Evolutionary conservation across 805 yeast species (phyloP), one percentile per base, ranked within the genome.

Genomic region (Clavispora vitiphila): DNA sequence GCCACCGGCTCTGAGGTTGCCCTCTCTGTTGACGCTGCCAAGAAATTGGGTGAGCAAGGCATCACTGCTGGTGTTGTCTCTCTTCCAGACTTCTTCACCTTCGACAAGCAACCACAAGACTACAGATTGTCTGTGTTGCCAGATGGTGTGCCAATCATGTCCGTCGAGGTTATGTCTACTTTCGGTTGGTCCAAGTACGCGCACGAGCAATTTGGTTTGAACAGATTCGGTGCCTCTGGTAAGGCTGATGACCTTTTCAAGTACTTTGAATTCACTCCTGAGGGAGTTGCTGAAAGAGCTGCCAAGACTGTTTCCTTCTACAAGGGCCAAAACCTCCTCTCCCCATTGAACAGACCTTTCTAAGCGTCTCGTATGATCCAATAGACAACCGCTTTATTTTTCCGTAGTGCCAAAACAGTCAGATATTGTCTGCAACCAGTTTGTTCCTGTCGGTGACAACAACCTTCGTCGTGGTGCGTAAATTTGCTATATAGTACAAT

Each of bases 141-240:
- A 64, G 95, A 90, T 64, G 95, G 93, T 60, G 80, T 86, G 42
- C 98, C 98, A 67, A 81, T 87, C 62, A 52, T 93, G 69, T 87
- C 96, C 43, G 86, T 91, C 52, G 99, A 93, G 80, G 98, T 89
- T 40, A 76, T 88, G 81, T 69, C 95, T 43, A 81, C 96, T 41
- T 73, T 77, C 57, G 96, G 96, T 44, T 93, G 99, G 99, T 74
- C 83, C 58, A 86, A 82, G 70, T 93, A 89, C 76, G 80, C 97
- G 46, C 99, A 93, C 74, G 95, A 86, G 76, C 95, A 89, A 69
- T 87, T 91, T 60, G 96, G 97, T 71, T 76, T 93, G 62, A 81
- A 88, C 80, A 81, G 87, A 74, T 93, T 93, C 64, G 99, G 99
- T 78, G 93, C 90, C 48, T 89, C 97, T 47, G 99, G 96, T 65